Conservation (phyloP, 2,329 filamentous ascomycete genomes). For the Sclerotinia glacialis region DNA sequence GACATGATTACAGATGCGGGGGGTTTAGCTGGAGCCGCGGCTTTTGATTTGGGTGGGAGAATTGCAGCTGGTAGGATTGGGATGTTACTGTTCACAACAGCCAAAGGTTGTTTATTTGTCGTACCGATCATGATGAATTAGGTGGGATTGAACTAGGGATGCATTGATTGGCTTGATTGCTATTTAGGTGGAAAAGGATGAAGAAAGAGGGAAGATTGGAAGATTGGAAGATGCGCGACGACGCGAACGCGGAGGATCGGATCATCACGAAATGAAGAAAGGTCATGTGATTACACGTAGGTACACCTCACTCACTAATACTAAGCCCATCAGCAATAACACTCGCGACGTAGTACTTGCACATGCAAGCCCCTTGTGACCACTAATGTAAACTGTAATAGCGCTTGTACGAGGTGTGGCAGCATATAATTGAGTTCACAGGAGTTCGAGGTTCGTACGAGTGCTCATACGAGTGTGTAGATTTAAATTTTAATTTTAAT, state of each 20-base stretch:
- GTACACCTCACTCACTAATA: background rate
- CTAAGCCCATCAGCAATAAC: no score
- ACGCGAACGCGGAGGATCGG: background rate
- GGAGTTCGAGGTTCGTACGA: background rate
- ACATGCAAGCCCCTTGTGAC: background rate
- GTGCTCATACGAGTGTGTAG: background rate
- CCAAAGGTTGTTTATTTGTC: background rate
- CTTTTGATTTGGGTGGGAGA: background rate
- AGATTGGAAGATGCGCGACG: background rate
- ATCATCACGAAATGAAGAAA: background rate
- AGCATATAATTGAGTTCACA: background rate
- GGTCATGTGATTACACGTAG: background rate
- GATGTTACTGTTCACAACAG: constrained; percentile 1
- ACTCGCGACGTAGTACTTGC: background rate
- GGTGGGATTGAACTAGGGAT: background rate
- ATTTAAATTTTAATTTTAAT: background rate
- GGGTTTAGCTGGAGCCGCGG: background rate
- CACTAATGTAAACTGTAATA: background rate
- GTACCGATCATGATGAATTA: background rate
- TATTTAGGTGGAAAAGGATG: background rate
- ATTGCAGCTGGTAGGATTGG: background rate
- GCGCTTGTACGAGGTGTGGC: background rate
- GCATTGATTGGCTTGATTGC: background rate
- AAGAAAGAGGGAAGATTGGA: background rate
- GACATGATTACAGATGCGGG: background rate